A percentile compares a stretch with the other conserved stretches of the same genome.
Evolutionary conservation across 2,329 filamentous ascomycete genomes (phyloP).

Genomic region (Stagonosporopsis rhizophila): DNA sequence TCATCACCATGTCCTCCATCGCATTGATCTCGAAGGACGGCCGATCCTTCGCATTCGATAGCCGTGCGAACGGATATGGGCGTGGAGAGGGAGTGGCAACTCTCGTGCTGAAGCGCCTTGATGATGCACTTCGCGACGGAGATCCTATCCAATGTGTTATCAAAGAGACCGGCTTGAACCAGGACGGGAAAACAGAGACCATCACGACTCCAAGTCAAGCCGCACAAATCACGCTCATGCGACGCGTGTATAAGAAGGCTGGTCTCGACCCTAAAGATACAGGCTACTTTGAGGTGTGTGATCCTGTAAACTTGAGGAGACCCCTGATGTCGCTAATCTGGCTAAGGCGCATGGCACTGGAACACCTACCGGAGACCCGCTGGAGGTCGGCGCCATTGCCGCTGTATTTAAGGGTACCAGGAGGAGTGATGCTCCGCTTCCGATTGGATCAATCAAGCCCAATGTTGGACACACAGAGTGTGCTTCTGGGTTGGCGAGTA

Average conservation of each 20-base stretch:
- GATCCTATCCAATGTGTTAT: constrained; percentile 41
- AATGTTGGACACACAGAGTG: constrained; percentile 44
- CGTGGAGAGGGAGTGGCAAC: constrained; percentile 39
- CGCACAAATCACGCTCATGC: constrained; percentile 45
- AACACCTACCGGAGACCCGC: constrained; percentile 55
- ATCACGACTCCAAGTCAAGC: constrained; percentile 48
- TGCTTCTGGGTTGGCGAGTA: constrained; percentile 29
- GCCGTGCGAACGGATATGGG: constrained; percentile 36
- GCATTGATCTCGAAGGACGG: neutral
- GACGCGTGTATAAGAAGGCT: constrained; percentile 24
- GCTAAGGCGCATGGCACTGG: constrained; percentile 59
- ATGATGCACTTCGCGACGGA: constrained; percentile 33
- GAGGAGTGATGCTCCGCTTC: constrained; percentile 5
- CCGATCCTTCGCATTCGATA: constrained; percentile 38
- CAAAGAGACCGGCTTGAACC: constrained; percentile 31
- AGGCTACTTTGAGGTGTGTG: constrained; percentile 44
- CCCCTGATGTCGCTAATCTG: neutral
- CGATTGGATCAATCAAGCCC: constrained; percentile 37
- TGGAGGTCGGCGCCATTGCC: constrained; percentile 27
- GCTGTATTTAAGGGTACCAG: constrained; percentile 17
- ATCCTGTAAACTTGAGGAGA: too few relatives aligned
- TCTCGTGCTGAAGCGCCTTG: constrained; percentile 37
- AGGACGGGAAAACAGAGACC: constrained; percentile 19
- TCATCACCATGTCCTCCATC: constrained; percentile 1
- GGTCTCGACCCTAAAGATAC: constrained; percentile 37